A percentile compares a stretch with the other conserved stretches of the same genome.
Conservation (phyloP, 148 eudicot genomes). For the Vaccinium corymbosum region DNA sequence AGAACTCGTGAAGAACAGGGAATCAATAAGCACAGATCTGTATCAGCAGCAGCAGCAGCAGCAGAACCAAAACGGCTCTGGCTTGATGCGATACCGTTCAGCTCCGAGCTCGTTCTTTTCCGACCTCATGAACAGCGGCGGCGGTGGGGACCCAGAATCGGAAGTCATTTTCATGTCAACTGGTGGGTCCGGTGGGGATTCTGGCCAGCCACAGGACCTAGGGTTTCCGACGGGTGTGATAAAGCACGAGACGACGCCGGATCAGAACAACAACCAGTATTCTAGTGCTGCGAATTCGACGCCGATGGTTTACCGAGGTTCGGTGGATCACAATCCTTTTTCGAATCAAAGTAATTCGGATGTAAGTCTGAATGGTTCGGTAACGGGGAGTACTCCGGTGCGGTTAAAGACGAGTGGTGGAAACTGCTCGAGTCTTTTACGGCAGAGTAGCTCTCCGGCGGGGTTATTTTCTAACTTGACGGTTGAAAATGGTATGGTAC, state of each 20-base stretch:
- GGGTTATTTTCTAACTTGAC: constrained; percentile 29
- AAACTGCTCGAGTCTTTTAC: constrained; percentile 26
- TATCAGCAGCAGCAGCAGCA: constrained; percentile 20
- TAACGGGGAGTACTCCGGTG: constrained; percentile 11
- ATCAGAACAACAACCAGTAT: neutral
- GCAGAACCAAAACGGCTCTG: constrained; percentile 13
- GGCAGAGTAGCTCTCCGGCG: constrained; percentile 56
- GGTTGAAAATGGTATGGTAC: constrained; percentile 23
- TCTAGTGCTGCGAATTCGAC: neutral
- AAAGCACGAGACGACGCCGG: constrained; percentile 18
- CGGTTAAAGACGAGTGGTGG: constrained; percentile 15
- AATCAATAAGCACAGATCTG: constrained; percentile 21
- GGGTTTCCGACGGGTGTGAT: constrained; percentile 14
- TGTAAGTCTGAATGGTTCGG: constrained; percentile 15
- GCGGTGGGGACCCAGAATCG: constrained; percentile 22
- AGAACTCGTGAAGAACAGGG: constrained; percentile 27
- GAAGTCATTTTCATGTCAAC: constrained; percentile 11
- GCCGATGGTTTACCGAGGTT: constrained; percentile 19
- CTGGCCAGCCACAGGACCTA: constrained; percentile 6
- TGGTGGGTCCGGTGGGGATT: constrained; percentile 14
- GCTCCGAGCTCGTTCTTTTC: constrained; percentile 51
- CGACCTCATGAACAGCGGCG: constrained; percentile 20
- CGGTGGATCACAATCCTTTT: constrained; percentile 12
- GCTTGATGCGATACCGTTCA: constrained; percentile 36
- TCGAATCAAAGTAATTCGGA: neutral